phyloP scores from a whole-genome alignment of 352 stramenopile genomes.

The Phytopythium cucurbitacearum region DNA sequence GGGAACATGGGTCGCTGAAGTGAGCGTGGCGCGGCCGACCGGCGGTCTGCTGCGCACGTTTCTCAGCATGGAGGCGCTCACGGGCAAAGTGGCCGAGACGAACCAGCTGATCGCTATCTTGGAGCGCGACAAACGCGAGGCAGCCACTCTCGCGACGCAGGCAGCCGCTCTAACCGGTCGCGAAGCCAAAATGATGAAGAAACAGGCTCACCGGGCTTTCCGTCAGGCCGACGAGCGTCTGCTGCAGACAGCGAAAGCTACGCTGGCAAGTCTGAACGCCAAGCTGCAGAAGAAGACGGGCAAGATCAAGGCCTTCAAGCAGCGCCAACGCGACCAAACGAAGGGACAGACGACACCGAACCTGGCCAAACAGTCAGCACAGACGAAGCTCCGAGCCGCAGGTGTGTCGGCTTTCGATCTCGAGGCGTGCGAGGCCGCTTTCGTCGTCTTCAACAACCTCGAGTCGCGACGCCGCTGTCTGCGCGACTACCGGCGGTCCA shows the following conservation, averaged over 20 bases:
- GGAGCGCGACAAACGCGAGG: slow-evolving; percentile 40
- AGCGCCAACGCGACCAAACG: slow-evolving; percentile 13
- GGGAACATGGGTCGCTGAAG: slow-evolving; percentile 81
- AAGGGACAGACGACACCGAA: slow-evolving; percentile 5
- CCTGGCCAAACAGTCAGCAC: slow-evolving; percentile 13
- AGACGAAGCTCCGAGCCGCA: too few relatives aligned
- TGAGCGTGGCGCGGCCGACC: slow-evolving; percentile 77
- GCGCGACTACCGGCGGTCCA: slow-evolving; percentile 66
- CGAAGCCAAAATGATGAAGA: slow-evolving; percentile 14
- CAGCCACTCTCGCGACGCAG: slow-evolving; percentile 8
- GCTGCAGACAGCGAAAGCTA: slow-evolving; percentile 22
- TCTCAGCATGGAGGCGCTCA: slow-evolving; percentile 67
- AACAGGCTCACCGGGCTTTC: background rate
- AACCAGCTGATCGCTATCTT: slow-evolving; percentile 51
- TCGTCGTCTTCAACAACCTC: slow-evolving; percentile 87
- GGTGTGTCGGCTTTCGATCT: slow-evolving; percentile 33
- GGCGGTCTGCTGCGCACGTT: slow-evolving; percentile 70
- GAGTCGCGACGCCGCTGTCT: slow-evolving; percentile 73
- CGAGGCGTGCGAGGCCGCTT: slow-evolving; percentile 69
- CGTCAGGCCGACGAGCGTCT: slow-evolving; percentile 25
- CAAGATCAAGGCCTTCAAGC: slow-evolving; percentile 64
- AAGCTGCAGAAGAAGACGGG: slow-evolving; percentile 50
- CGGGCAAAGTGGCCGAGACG: slow-evolving; percentile 48
- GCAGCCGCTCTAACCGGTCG: slow-evolving; percentile 7
- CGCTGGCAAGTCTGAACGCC: slow-evolving; percentile 24